These are phyloP conservation scores for Urochloa ruziziensis DNA, from an alignment of 176 grass and related monocot species.

Conservation along the genomic window DNA sequence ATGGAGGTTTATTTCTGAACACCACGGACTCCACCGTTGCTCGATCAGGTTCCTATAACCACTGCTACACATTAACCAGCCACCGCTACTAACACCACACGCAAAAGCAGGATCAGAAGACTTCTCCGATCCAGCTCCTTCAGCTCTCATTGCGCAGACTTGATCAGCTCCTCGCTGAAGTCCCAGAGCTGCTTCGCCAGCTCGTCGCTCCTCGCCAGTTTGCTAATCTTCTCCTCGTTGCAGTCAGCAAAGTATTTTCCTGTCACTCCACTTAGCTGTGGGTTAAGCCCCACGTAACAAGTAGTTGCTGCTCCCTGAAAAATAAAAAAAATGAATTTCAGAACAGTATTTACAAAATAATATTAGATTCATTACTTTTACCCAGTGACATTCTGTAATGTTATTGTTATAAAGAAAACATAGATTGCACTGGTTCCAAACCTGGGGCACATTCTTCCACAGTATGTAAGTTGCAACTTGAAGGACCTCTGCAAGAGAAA, in stretches of 20 bases:
- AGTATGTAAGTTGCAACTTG: conserved; percentile 68
- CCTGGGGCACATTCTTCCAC: conserved; percentile 95
- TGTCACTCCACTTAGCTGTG: conserved; percentile 62
- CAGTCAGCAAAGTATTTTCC: conserved; percentile 87
- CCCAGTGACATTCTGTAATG: neutral
- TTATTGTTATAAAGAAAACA: neutral
- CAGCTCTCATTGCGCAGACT: conserved; percentile 44
- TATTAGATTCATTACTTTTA: neutral
- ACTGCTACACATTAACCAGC: conserved; percentile 26
- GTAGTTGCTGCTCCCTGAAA: conserved; percentile 87
- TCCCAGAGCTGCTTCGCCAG: conserved; percentile 71
- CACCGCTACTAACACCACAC: neutral
- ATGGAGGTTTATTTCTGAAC: conserved; percentile 18
- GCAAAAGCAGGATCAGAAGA: neutral
- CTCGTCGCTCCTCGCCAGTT: conserved; percentile 1
- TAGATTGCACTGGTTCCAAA: conserved; percentile 32
- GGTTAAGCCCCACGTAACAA: conserved; percentile 69
- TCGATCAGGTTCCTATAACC: conserved; percentile 21
- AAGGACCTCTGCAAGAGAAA: conserved; percentile 47
- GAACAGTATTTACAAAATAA: neutral
- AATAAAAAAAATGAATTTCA: neutral
- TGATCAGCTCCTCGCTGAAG: conserved; percentile 76
- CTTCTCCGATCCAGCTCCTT: conserved; percentile 12
- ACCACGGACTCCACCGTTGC: conserved; percentile 11
- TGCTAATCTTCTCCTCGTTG: conserved; percentile 62